Evolutionary conservation across 1,284 basidiomycete species (phyloP), one percentile per base, ranked within the genome.

Genomic region (Vanrija sp.): DNA sequence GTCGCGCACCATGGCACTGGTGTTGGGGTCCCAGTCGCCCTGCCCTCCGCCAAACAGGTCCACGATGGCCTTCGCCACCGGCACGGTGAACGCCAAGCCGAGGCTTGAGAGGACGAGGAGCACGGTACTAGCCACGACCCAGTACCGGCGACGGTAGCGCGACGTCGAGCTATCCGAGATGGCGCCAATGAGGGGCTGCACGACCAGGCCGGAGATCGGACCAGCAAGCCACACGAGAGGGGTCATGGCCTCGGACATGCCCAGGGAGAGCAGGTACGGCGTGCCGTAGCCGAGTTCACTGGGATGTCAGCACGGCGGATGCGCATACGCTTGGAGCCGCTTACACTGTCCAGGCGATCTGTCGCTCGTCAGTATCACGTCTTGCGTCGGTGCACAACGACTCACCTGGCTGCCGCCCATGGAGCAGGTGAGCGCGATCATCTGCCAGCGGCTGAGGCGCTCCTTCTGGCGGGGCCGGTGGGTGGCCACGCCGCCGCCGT

Each of bases 151-250:
- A 42, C 92, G 83, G 71, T 89, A 97, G 67, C 85, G 86, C 19
- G 91, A 95, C 1, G 83, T 83, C 0, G 92, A 96, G 38, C 89
- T 86, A 75, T 98, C 94, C 6, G 93, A 97, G 65, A 98, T 85
- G 6, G 92, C 91, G 64, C 93, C 95, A 63, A 98, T 94, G 57
- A 98, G 81, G 18, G 95, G 95, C 73, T 98, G 95, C 5, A 92
- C 92, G 52, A 98, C 81, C 46, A 98, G 80, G 7, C 95, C 95
- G 54, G 89, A 91, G 57, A 98, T 68, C 1, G 71, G 74, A 6
- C 94, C 96, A 28, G 95, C 95, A 44, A 98, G 83, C 95, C 95
- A 98, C 28, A 98, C 95, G 15, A 97, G 81, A 54, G 90, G 89
- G 5, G 96, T 97, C 26, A 91, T 80, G 67, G 91, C 85, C 71